These are phyloP conservation scores for Pseudogymnoascus sp. DNA, from an alignment of 2,329 filamentous ascomycete genomes.

Conservation along the genomic window DNA sequence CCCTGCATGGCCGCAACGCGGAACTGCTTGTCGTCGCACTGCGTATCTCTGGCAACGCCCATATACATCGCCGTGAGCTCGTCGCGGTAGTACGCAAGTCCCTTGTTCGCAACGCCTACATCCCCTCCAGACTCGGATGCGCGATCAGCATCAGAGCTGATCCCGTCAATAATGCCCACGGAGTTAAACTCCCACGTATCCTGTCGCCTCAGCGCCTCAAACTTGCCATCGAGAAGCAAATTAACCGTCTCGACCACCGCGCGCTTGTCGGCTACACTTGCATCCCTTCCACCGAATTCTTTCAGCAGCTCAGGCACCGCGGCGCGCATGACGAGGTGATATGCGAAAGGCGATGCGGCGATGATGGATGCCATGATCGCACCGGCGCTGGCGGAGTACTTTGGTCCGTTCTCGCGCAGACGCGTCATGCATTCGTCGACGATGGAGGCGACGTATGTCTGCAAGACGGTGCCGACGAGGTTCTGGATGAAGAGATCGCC, in stretches of 20 bases:
- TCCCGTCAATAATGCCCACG: background rate
- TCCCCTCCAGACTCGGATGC: background rate
- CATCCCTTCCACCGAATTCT: slow-evolving; percentile 18
- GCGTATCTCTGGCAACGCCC: background rate
- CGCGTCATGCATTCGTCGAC: slow-evolving; percentile 3
- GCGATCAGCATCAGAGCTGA: background rate
- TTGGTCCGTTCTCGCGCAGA: slow-evolving; percentile 4
- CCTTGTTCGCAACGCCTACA: background rate
- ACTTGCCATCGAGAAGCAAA: slow-evolving; percentile 19
- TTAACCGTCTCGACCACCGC: slow-evolving; percentile 24
- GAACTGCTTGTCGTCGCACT: background rate
- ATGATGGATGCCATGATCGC: slow-evolving; percentile 21
- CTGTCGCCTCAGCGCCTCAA: background rate
- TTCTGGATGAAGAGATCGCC: slow-evolving; percentile 11
- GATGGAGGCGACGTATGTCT: slow-evolving; percentile 2
- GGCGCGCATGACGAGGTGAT: slow-evolving; percentile 17
- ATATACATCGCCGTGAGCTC: background rate
- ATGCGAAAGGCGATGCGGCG: slow-evolving; percentile 17
- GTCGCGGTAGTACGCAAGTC: background rate
- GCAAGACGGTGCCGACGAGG: slow-evolving; percentile 8
- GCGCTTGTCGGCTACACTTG: slow-evolving; percentile 18
- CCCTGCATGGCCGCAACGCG: slow-evolving; percentile 21
- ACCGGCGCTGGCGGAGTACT: background rate
- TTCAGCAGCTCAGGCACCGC: slow-evolving; percentile 17
- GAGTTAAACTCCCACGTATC: background rate